Conservation (phyloP, 306 rosid genomes). For the Coriaria nepalensis region DNA sequence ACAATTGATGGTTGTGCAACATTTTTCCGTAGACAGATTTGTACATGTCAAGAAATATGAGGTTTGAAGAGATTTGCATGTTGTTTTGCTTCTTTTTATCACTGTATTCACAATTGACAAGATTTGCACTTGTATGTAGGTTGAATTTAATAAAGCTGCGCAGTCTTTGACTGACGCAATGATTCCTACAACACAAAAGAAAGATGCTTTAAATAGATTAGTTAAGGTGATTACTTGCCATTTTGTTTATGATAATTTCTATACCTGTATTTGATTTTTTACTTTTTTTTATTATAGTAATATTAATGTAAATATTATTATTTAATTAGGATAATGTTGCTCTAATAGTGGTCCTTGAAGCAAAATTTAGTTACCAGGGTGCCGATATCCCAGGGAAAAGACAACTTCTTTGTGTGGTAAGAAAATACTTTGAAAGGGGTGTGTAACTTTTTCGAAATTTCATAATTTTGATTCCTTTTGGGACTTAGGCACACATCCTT, state of each 20-base stretch:
- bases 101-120: constrained; percentile 8
- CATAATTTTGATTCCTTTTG: too few species aligned
- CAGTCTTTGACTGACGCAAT: constrained; percentile 90
- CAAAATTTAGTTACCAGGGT: constrained; percentile 68
- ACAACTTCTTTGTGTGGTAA: constrained; percentile 96
- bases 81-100: not conserved
- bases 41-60: constrained; percentile 93
- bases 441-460: too few species aligned
- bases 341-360: constrained; percentile 85
- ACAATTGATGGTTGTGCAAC: constrained; percentile 95
- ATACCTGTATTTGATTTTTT: not conserved
- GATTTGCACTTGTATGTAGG: constrained; percentile 42
- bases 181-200: constrained; percentile 82
- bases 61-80: constrained; percentile 22
- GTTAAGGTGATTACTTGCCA: constrained; percentile 48
- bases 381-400: constrained; percentile 82
- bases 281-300: constrained; percentile 1
- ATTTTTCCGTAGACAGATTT: constrained; percentile 89
- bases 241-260: not conserved
- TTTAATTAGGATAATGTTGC: constrained; percentile 83
- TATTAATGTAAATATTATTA: constrained; percentile 10
- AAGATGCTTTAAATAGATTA: constrained; percentile 69
- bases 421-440: not conserved
- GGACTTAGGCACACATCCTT: too few species aligned
- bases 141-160: constrained; percentile 94